These are phyloP conservation scores for Coccomyxa sp. DNA, from an alignment of 139 green algal genomes.

Conservation along the genomic window DNA sequence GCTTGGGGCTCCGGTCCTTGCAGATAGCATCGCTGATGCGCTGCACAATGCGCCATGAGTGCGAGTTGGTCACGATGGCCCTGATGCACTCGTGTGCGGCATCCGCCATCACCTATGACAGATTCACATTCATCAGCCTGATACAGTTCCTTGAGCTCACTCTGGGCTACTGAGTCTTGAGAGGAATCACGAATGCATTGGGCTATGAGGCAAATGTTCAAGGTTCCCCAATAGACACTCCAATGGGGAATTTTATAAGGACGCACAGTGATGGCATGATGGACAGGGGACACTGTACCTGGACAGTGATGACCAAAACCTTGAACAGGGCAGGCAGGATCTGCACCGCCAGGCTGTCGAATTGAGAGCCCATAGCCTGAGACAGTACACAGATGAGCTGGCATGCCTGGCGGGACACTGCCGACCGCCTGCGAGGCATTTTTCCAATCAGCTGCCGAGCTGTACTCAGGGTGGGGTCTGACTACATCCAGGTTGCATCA, in stretches of 20 bases:
- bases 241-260: too few relatives aligned
- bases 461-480: background rate
- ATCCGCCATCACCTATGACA: conserved; percentile 66
- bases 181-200: background rate
- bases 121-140: conserved; percentile 17
- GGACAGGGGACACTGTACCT: too few relatives aligned
- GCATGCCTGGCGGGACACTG: conserved; percentile 32
- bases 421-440: conserved; percentile 11
- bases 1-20: conserved; percentile 57
- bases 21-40: conserved; percentile 32
- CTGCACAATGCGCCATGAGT: conserved; percentile 40
- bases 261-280: too few relatives aligned
- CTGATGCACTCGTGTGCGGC: conserved; percentile 40
- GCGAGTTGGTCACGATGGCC: conserved; percentile 52
- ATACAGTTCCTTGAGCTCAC: background rate
- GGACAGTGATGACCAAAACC: conserved; percentile 71
- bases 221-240: background rate
- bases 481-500: background rate
- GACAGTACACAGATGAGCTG: conserved; percentile 58
- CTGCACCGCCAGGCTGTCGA: conserved; percentile 42
- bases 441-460: background rate
- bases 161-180: background rate
- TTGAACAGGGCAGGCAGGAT: conserved; percentile 68
- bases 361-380: conserved; percentile 34
- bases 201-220: background rate